Conservation (phyloP, 2,329 filamentous ascomycete species). For the Paracorniculantispora psalliotae region DNA sequence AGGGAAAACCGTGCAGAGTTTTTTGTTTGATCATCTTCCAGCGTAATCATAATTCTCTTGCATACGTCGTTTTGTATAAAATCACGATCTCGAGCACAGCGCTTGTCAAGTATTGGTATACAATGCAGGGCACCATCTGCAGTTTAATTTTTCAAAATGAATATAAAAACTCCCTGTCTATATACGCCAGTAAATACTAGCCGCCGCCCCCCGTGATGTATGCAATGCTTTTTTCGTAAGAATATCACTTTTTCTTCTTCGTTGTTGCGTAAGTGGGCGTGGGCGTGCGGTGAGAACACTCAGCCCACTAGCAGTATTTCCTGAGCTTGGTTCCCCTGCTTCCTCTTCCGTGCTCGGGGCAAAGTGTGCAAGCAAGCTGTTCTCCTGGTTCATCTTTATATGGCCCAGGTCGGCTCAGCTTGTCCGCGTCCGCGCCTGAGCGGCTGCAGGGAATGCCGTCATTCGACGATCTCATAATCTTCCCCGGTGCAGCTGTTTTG, state of each 20-base stretch:
- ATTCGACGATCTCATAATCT: background rate
- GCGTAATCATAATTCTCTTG: background rate
- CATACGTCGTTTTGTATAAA: background rate
- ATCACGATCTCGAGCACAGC: background rate
- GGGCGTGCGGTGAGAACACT: background rate
- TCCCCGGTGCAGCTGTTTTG: background rate
- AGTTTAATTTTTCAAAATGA: background rate
- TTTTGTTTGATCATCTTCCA: background rate
- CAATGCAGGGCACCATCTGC: background rate
- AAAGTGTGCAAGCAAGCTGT: background rate
- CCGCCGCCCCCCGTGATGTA: background rate
- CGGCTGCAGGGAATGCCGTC: background rate
- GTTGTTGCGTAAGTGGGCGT: background rate
- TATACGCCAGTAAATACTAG: conserved; percentile 1
- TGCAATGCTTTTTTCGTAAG: conserved; percentile 9
- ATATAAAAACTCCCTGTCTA: conserved; percentile 6
- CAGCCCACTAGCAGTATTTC: background rate
- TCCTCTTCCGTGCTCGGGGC: background rate
- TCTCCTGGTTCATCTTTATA: background rate
- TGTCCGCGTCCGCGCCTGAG: background rate
- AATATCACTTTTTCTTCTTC: background rate
- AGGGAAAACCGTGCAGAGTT: background rate
- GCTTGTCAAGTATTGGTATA: background rate
- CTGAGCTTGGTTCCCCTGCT: background rate
- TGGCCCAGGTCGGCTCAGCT: background rate